A percentile compares a stretch with the other conserved stretches of the same genome.
Conservation (phyloP, 2,329 filamentous ascomycete genomes). For the Daldinia sp. region DNA sequence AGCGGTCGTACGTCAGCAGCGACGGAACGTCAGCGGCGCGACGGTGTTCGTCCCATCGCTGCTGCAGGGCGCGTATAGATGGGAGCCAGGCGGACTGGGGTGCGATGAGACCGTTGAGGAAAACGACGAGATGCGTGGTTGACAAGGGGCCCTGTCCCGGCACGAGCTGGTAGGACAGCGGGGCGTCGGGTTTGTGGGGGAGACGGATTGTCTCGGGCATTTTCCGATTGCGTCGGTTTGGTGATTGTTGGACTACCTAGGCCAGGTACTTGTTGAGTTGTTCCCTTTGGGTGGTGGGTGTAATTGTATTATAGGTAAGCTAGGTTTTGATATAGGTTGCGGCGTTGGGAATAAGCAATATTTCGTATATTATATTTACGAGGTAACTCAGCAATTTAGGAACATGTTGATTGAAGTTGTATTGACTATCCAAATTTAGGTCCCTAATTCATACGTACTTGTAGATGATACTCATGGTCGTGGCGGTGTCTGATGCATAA, state of each 20-base stretch:
- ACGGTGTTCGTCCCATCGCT: slow-evolving; percentile 12
- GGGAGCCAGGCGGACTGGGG: slow-evolving; percentile 41
- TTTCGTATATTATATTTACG: neutral
- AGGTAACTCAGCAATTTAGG: neutral
- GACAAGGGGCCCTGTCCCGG: slow-evolving; percentile 31
- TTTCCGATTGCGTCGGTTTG: slow-evolving; percentile 7
- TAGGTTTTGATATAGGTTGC: neutral
- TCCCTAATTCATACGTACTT: no score
- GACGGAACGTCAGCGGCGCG: slow-evolving; percentile 8
- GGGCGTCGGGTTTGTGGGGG: slow-evolving; percentile 35
- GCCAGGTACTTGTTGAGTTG: slow-evolving; percentile 1
- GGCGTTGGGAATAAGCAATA: neutral
- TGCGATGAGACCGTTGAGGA: slow-evolving; percentile 43
- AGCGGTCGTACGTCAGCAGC: slow-evolving; percentile 65
- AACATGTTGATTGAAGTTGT: neutral
- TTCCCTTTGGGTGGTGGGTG: neutral
- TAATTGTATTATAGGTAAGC: slow-evolving; percentile 3
- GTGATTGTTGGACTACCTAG: no score
- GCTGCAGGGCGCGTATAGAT: slow-evolving; percentile 27
- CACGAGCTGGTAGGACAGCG: slow-evolving; percentile 29
- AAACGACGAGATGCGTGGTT: slow-evolving; percentile 37
- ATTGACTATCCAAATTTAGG: no score
- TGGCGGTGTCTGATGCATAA: neutral
- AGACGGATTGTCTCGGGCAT: slow-evolving; percentile 29
- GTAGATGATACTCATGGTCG: no score